Evolutionary conservation across 2,329 filamentous ascomycete genomes (phyloP), one percentile per base, ranked within the genome.

Genomic region (Calonectria leucothoes): DNA sequence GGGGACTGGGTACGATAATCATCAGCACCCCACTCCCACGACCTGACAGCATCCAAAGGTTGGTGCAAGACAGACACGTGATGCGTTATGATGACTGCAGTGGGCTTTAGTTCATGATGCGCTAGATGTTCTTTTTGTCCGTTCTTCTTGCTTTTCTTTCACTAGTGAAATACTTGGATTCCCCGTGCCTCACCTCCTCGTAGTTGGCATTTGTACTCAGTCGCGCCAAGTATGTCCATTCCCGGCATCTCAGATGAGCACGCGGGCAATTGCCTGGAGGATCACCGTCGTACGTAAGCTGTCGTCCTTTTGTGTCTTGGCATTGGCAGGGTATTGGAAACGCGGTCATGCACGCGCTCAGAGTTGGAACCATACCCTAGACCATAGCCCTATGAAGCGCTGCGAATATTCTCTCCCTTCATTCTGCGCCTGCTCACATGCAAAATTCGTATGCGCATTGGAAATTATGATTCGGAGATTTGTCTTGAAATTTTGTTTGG

Each of bases 1-100:
- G 39, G 37, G 39, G 29, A 61, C 55, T 69, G 52, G 66, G 49
- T 45, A 48, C 39, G 66, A 61, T 61, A 59, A 63, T 61, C 45
- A 61, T 42, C 55, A 27, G 33, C 23, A 39, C 55, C 55, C 55
- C 55, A 61, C 55, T 61, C 55, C n/a, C 12, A 10, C 55, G 29
- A 37, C 33, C 55, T 17, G 55, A 39, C 6, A 25, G 15, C 15
- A 29, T 55, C 3, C 59, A 7, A 31, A 49, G 27, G 7, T 49
- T 33, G 51, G 37, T 23, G 25, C 2, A 4, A 3, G 20, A 15
- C n/a, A 23, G 20, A 29, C 65, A 67, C 57, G 48, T 67, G 65
- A 67, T 57, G 42, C n/a, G 23, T 45, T n/a, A 45, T 5, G 42
- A 23, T 45, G n/a, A 23, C 42, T n/a, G n/a, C n/a, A n/a, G n/a